Conservation (phyloP, 441 rosid species). For the Euphorbia schlechtendalii region DNA sequence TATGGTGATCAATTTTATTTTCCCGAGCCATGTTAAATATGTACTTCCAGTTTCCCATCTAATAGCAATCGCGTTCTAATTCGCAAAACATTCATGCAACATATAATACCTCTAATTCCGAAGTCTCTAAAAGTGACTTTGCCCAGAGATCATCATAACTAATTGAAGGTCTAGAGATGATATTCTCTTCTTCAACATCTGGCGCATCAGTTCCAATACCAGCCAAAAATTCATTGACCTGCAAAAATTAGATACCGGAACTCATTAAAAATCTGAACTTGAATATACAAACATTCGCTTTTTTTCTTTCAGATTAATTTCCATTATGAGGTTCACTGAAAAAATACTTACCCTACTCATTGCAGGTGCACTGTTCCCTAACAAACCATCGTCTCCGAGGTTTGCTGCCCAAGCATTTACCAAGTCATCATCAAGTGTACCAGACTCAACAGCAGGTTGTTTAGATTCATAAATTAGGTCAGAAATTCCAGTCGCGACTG, state of each 20-base stretch:
- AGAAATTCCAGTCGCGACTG: conserved; percentile 95
- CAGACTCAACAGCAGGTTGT: conserved; percentile 62
- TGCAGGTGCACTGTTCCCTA: conserved; percentile 89
- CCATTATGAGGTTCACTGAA: neutral
- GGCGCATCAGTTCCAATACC: conserved; percentile 99
- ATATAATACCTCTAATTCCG: conserved; percentile 68
- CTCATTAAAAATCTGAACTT: neutral
- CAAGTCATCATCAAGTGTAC: conserved; percentile 90
- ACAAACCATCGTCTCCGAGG: conserved; percentile 92
- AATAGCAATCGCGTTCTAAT: conserved; percentile 7
- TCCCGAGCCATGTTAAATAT: neutral
- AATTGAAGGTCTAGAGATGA: conserved; percentile 77
- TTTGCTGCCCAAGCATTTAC: conserved; percentile 99
- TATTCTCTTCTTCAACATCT: conserved; percentile 96
- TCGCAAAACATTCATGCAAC: neutral
- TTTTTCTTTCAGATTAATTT: neutral
- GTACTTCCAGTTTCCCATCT: conserved; percentile 12
- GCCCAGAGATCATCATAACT: conserved; percentile 99
- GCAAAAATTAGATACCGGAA: conserved; percentile 8
- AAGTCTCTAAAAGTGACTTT: conserved; percentile 80
- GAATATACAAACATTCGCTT: neutral
- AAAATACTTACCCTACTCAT: conserved; percentile 72
- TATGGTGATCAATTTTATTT: conserved; percentile 3
- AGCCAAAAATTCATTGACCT: conserved; percentile 96
- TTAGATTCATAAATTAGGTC: conserved; percentile 88